These are phyloP conservation scores for Lentinus tigrinus DNA, from an alignment of 768 basidiomycete genomes.

Conservation along the genomic window DNA sequence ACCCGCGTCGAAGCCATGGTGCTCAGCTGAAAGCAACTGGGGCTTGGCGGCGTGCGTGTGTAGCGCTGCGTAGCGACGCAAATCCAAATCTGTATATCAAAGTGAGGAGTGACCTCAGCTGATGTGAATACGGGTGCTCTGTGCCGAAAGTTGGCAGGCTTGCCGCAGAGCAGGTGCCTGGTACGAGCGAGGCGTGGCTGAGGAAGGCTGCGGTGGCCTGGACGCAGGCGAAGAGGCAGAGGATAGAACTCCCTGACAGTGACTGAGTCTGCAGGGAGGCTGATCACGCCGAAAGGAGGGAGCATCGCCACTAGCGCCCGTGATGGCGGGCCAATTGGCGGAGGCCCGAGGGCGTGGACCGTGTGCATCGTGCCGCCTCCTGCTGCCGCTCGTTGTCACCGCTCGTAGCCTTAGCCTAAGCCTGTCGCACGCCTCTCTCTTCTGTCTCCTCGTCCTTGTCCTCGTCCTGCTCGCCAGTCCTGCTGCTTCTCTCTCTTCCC, in stretches of 20 bases:
- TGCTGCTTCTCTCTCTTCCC: neutral
- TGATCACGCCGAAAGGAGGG: too few species aligned
- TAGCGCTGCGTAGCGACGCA: neutral
- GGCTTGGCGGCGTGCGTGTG: neutral
- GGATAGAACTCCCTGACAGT: neutral
- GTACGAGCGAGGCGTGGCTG: too few species aligned
- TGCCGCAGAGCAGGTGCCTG: too few species aligned
- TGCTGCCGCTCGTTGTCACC: neutral
- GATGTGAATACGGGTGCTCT: too few species aligned
- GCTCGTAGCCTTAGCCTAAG: neutral
- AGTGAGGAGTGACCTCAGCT: too few species aligned
- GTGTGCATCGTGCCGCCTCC: neutral
- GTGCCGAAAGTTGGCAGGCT: too few species aligned
- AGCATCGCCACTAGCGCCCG: too few species aligned
- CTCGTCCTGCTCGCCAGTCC: neutral
- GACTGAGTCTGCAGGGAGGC: too few species aligned
- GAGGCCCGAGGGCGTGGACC: too few species aligned
- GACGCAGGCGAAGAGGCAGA: neutral
- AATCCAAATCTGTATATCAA: too few species aligned
- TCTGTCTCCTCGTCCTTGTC: neutral
- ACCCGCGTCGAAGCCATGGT: slow-evolving; percentile 2
- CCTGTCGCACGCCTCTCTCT: neutral
- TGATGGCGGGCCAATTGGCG: neutral
- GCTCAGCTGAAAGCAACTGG: neutral
- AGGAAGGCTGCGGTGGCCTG: too few species aligned